Conservation (phyloP, 208 protist genomes). For the Trypanosoma rangeli region DNA sequence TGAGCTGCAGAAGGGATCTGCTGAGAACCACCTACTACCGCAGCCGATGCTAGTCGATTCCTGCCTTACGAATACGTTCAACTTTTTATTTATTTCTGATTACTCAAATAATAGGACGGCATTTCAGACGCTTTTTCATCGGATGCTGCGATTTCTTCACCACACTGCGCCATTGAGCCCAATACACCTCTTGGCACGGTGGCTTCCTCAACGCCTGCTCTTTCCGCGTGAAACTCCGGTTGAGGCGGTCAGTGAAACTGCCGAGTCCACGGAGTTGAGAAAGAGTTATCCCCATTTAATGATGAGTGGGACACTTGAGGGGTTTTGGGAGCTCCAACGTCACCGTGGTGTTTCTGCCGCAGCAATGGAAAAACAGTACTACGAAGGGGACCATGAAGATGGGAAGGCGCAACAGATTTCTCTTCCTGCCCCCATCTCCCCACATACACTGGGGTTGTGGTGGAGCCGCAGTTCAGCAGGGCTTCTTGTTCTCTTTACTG, state of each 20-base stretch:
- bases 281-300: background rate
- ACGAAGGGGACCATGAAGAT: background rate
- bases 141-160: conserved; percentile 16
- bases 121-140: conserved; percentile 9
- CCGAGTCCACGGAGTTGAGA: background rate
- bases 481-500: conserved; percentile 23
- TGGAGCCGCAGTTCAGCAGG: conserved; percentile 7
- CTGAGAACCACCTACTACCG: background rate
- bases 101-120: background rate
- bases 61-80: conserved; percentile 2
- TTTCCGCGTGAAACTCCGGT: background rate
- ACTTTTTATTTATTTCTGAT: background rate
- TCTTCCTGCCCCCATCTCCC: background rate
- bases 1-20: background rate
- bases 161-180: conserved; percentile 20
- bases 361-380: background rate
- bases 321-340: conserved; percentile 13
- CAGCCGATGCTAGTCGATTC: conserved; percentile 8
- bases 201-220: conserved; percentile 16
- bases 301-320: conserved; percentile 10
- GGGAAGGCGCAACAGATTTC: background rate
- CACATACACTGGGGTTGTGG: conserved; percentile 10
- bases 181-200: conserved; percentile 15
- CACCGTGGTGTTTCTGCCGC: background rate
- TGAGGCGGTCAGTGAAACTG: background rate